Conservation (phyloP, 805 yeast genomes). For the Candida arabinofermentans region DNA sequence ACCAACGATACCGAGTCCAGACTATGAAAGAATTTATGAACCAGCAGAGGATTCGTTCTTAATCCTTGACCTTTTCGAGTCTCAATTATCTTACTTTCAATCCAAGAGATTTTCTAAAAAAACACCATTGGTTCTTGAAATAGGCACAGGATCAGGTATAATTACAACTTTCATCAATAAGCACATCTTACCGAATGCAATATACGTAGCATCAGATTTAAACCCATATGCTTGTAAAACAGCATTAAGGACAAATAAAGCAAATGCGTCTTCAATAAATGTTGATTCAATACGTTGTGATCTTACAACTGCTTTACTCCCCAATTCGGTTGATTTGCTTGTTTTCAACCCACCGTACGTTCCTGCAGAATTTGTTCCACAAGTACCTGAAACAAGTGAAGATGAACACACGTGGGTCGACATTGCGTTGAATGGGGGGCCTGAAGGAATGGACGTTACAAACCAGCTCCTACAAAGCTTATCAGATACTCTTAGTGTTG, state of each 20-base stretch:
- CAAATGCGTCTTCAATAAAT: constrained; percentile 18
- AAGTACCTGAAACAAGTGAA: constrained; percentile 39
- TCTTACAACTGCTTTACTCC: constrained; percentile 47
- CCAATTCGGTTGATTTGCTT: constrained; percentile 57
- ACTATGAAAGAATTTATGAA: constrained; percentile 78
- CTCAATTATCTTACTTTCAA: constrained; percentile 38
- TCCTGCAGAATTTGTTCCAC: constrained; percentile 77
- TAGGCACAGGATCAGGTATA: constrained; percentile 92
- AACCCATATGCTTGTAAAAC: constrained; percentile 72
- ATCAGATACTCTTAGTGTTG: constrained; percentile 43
- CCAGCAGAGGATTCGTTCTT: constrained; percentile 93
- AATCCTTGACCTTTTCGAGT: constrained; percentile 75
- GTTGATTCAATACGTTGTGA: constrained; percentile 55
- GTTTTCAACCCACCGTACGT: constrained; percentile 97
- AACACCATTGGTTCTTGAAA: constrained; percentile 64
- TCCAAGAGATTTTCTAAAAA: constrained; percentile 19
- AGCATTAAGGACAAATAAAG: constrained; percentile 37
- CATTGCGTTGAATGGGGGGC: constrained; percentile 85
- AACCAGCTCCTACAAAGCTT: constrained; percentile 53
- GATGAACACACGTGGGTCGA: constrained; percentile 74
- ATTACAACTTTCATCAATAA: constrained; percentile 73
- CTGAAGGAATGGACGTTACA: constrained; percentile 87
- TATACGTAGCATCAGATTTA: constrained; percentile 70
- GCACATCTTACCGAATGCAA: constrained; percentile 47
- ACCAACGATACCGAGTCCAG: constrained; percentile 54